A percentile compares a stretch with the other conserved stretches of the same genome.
phyloP scores from a whole-genome alignment of 2,329 filamentous ascomycete species.

The Drechslerella dactyloides region DNA sequence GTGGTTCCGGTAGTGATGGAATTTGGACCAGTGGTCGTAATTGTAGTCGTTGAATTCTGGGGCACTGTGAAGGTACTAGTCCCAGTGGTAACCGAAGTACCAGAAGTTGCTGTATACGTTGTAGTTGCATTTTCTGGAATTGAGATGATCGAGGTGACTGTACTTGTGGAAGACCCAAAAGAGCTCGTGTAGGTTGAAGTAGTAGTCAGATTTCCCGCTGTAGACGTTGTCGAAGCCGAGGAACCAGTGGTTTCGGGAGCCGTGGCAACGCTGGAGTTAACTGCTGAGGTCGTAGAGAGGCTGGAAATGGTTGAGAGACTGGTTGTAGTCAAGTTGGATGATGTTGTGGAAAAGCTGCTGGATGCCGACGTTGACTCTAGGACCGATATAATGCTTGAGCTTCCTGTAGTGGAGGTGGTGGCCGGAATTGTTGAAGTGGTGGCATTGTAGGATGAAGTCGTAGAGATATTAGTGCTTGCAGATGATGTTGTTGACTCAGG shows the following conservation, averaged over 20 bases:
- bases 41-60: not conserved
- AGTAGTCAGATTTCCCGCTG: constrained; percentile 20
- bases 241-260: constrained; percentile 7
- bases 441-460: constrained; percentile 28
- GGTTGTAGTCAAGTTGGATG: not conserved
- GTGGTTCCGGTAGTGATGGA: not conserved
- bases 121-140: not conserved
- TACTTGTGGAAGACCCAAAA: not conserved
- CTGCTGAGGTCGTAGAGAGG: not conserved
- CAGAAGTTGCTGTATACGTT: not conserved
- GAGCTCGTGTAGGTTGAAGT: not conserved
- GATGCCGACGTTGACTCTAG: constrained; percentile 4
- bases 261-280: not conserved
- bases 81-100: not conserved
- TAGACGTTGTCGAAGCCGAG: constrained; percentile 16
- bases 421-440: constrained; percentile 14
- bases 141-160: not conserved
- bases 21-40: not conserved
- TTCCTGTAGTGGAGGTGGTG: not conserved
- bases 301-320: constrained; percentile 4
- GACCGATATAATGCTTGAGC: constrained; percentile 6
- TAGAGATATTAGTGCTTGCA: constrained; percentile 17
- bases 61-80: not conserved
- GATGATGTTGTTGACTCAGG: constrained; percentile 16
- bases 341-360: not conserved